Conservation (phyloP, 202 grass and related monocot species). For the Tripidium arundinaceum region DNA sequence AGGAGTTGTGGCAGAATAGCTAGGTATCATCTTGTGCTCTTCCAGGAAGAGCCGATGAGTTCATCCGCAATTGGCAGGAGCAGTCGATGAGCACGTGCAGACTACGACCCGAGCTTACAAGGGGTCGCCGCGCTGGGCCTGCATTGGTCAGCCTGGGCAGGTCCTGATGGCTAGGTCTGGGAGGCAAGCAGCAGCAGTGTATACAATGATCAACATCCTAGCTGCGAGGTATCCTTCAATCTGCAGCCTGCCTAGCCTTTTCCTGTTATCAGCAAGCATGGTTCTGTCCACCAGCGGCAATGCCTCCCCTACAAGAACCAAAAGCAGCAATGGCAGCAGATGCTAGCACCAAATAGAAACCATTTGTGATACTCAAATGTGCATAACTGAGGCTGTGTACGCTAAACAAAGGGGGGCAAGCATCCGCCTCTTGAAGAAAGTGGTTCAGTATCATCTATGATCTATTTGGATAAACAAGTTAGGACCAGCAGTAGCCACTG, state of each 20-base stretch:
- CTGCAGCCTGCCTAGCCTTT: not conserved
- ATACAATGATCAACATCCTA: not conserved
- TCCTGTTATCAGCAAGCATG: not conserved
- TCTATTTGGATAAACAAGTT: not conserved
- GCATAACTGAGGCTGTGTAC: not conserved
- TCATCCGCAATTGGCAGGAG: constrained; percentile 24
- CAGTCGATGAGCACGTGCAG: constrained; percentile 45
- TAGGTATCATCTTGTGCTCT: constrained; percentile 16
- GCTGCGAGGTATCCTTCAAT: not conserved
- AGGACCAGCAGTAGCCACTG: not conserved
- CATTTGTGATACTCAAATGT: not conserved
- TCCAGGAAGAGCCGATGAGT: constrained; percentile 3
- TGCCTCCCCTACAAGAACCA: constrained; percentile 8
- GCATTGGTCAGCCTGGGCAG: not conserved
- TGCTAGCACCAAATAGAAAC: not conserved
- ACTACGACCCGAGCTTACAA: constrained; percentile 7
- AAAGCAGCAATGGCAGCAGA: not conserved
- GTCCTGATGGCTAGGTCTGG: not conserved
- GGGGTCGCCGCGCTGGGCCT: not conserved
- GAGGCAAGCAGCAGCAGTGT: not conserved
- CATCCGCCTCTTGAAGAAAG: not conserved
- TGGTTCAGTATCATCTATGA: not conserved
- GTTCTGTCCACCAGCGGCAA: not conserved
- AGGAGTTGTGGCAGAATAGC: not conserved
- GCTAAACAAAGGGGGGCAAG: not conserved